Evolutionary conservation across 2,329 filamentous ascomycete species (phyloP).

Genomic region (Aspergillus sp.): DNA sequence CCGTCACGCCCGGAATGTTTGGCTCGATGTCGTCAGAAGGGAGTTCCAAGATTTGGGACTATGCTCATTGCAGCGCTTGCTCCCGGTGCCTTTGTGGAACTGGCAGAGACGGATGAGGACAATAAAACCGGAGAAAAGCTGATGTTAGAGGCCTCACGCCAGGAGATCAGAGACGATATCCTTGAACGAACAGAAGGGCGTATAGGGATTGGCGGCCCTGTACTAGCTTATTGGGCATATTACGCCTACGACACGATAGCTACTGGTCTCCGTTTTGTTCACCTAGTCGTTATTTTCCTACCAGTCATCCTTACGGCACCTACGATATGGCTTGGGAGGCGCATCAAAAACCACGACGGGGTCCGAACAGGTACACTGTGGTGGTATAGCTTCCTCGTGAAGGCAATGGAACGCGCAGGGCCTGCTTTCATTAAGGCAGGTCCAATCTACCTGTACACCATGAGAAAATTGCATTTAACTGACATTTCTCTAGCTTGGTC

Average conservation of each 20-base stretch:
- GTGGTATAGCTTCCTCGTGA: slow-evolving; percentile 92
- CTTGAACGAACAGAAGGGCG: slow-evolving; percentile 62
- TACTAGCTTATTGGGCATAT: slow-evolving; percentile 67
- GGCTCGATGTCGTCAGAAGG: slow-evolving; percentile 17
- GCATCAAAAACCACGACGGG: slow-evolving; percentile 64
- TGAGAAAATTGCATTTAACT: slow-evolving; percentile 1
- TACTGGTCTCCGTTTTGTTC: slow-evolving; percentile 83
- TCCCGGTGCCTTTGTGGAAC: slow-evolving; percentile 59
- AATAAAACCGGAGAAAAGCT: slow-evolving; percentile 74
- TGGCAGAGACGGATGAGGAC: slow-evolving; percentile 53
- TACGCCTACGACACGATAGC: slow-evolving; percentile 71
- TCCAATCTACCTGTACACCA: background rate
- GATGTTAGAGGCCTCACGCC: slow-evolving; percentile 79
- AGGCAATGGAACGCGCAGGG: slow-evolving; percentile 86
- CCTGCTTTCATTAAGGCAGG: slow-evolving; percentile 93
- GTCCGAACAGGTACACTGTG: slow-evolving; percentile 81
- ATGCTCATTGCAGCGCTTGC: slow-evolving; percentile 49
- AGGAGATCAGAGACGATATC: slow-evolving; percentile 72
- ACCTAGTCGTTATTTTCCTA: slow-evolving; percentile 84
- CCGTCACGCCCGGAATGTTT: slow-evolving; percentile 24
- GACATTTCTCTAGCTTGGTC: slow-evolving; percentile 65
- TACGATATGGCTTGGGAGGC: slow-evolving; percentile 72
- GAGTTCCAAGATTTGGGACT: slow-evolving; percentile 27
- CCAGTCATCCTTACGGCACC: slow-evolving; percentile 82
- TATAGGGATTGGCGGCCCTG: slow-evolving; percentile 55